Conservation (phyloP, 1,284 basidiomycete species). For the Rhodotorula sp. region DNA sequence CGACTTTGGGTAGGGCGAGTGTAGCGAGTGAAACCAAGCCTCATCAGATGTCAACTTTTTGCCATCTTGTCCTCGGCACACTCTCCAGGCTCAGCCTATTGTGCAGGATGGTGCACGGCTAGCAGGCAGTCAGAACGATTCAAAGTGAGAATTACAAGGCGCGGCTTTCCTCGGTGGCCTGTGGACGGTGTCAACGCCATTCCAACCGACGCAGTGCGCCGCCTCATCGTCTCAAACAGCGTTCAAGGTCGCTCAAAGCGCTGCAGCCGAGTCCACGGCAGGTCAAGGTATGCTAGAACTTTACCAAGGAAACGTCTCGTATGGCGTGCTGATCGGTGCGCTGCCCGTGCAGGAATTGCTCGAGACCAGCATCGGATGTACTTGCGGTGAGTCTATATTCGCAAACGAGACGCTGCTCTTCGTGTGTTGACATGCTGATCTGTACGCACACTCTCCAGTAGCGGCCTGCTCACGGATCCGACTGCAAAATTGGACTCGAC, state of each 20-base stretch:
- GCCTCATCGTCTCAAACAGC: too few species aligned
- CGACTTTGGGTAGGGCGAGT: not conserved
- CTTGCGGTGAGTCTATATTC: slow-evolving; percentile 58
- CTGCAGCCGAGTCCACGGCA: slow-evolving; percentile 55
- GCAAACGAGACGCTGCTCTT: too few species aligned
- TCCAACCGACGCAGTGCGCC: too few species aligned
- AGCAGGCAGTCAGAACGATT: too few species aligned
- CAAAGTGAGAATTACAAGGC: too few species aligned
- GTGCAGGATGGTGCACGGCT: too few species aligned
- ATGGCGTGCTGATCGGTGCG: slow-evolving; percentile 44
- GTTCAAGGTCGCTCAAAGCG: slow-evolving; percentile 19
- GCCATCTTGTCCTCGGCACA: too few species aligned
- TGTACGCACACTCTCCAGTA: slow-evolving; percentile 45
- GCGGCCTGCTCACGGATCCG: slow-evolving; percentile 69
- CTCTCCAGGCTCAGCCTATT: too few species aligned
- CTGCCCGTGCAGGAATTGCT: slow-evolving; percentile 62
- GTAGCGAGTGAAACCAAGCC: too few species aligned
- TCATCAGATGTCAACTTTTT: too few species aligned
- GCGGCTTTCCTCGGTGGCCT: too few species aligned
- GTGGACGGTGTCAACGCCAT: too few species aligned
- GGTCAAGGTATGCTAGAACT: slow-evolving; percentile 48
- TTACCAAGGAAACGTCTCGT: slow-evolving; percentile 50
- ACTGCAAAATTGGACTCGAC: slow-evolving; percentile 55
- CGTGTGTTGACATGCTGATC: not conserved
- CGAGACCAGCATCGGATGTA: slow-evolving; percentile 74